Evolutionary conservation across 2,329 filamentous ascomycete genomes (phyloP).

Genomic region (Teratosphaeria viscida): DNA sequence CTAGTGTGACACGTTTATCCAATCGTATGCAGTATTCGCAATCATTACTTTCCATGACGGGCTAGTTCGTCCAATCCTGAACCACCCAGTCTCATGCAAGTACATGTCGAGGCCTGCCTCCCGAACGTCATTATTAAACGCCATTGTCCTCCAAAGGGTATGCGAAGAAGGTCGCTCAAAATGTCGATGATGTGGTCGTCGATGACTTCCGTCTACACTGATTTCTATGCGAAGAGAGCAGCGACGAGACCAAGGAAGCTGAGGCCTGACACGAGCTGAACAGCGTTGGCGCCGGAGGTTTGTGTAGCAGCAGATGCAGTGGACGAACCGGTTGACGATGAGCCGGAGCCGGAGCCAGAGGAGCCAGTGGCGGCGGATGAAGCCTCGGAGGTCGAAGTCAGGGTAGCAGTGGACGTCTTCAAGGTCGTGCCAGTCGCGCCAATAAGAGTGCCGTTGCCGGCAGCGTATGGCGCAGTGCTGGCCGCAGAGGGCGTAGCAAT

Average conservation of each 20-base stretch:
- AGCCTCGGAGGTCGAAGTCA: background rate
- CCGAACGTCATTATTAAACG: background rate
- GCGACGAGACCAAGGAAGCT: background rate
- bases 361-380: background rate
- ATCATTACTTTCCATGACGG: background rate
- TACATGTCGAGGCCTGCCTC: background rate
- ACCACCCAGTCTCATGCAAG: background rate
- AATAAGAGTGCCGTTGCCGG: background rate
- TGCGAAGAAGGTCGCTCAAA: background rate
- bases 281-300: background rate
- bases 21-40: background rate
- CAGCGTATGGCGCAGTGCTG: background rate
- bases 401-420: background rate
- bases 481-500: background rate
- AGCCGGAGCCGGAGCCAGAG: background rate
- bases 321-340: background rate
- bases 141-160: background rate
- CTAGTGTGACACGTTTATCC: background rate
- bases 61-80: background rate
- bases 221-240: constrained; percentile 1
- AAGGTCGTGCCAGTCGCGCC: background rate
- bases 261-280: background rate
- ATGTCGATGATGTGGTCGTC: background rate
- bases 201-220: background rate
- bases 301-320: background rate